Base-by-base conservation (phyloP, 2,329 filamentous ascomycete genomes). In the Malbranchea zuffiana region DNA sequence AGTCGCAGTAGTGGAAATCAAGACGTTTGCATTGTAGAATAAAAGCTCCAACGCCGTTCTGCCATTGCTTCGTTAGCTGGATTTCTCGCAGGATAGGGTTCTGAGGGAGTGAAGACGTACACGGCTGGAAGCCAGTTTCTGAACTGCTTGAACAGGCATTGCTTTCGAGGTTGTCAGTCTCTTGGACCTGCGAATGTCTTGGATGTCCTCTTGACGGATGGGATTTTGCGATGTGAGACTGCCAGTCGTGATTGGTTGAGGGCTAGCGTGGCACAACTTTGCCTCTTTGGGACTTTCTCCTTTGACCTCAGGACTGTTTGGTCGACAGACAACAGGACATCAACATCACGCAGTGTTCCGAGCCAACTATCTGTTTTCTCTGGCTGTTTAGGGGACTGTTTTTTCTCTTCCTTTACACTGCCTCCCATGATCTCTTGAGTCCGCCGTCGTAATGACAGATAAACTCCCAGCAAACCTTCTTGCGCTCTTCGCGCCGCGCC, bases 41-140 rank as follows among this genome's bases (percentile, higher is more conserved):
- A 69, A 96, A 96, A 59, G 87, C 83, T 54, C 88, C 88, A 50
- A 96, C 72, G 71, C 90, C 90, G 68, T 98, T 96, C 87, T 96
- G 53, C 4, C 37, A 19, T 21, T 16, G 39, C 13, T 13, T 31
- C 6, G 19, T 45, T 32, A 47, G 36, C 35, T 33, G 27, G 24
- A 12, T 23, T 29, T 20, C 28, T 5, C 19, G 13, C 6, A 26
- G 2, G 7, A 28, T 6, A 12, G 20, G 13, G 20, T 16, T 32
- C 4, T 13, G 7, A 4, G 13, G n/a, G 12, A 15, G 19, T 37
- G 21, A 12, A 12, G 12, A 52, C 68, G 43, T 61, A 77, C 74
- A 55, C 73, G 71, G 44, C 68, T 57, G 47, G 73, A 66, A 23
- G 72, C 63, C 41, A 75, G 63, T 41, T 69, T 65, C 47, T 66